These are phyloP conservation scores for Dendrocalamus latiflorus DNA, from an alignment of 202 grass and related monocot genomes.

Conservation along the genomic window DNA sequence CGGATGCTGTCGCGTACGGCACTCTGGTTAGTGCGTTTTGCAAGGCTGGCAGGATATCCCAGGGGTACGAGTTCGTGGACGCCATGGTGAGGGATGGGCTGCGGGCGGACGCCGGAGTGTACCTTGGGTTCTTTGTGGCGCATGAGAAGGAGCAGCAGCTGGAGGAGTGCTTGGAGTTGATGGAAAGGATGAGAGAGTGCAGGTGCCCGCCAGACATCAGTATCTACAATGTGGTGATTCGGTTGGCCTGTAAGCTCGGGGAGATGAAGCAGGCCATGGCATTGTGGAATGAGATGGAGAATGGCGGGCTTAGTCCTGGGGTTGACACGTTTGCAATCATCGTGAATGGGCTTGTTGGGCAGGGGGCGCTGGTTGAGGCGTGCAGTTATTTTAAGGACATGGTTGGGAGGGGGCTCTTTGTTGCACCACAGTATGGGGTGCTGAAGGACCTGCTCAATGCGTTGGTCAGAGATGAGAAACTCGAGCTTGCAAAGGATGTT, in stretches of 20 bases:
- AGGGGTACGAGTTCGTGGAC: conserved; percentile 76
- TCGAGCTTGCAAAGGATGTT: conserved; percentile 83
- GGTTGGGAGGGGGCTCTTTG: conserved; percentile 74
- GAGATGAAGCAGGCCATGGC: conserved; percentile 60
- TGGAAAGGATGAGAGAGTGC: conserved; percentile 67
- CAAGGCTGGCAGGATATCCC: conserved; percentile 60
- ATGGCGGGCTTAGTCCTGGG: conserved; percentile 47
- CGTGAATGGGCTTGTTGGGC: conserved; percentile 60
- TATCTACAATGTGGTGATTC: conserved; percentile 77
- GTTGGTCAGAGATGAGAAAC: conserved; percentile 65
- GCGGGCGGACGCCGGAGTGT: conserved; percentile 55
- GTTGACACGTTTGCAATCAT: conserved; percentile 84
- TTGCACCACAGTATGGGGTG: conserved; percentile 73
- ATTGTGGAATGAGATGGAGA: conserved; percentile 88
- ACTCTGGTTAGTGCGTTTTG: conserved; percentile 77
- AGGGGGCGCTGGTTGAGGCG: conserved; percentile 57
- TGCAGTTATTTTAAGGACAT: conserved; percentile 82
- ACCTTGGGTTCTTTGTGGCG: conserved; percentile 60
- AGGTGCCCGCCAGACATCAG: conserved; percentile 49
- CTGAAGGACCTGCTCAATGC: conserved; percentile 85
- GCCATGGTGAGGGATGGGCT: conserved; percentile 52
- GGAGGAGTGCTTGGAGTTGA: conserved; percentile 85
- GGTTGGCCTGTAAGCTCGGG: conserved; percentile 78
- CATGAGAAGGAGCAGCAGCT: conserved; percentile 85
- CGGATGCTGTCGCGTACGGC: conserved; percentile 65